Evolutionary conservation across 2,329 filamentous ascomycete genomes (phyloP).

Genomic region (Endoconidiophora polonica): DNA sequence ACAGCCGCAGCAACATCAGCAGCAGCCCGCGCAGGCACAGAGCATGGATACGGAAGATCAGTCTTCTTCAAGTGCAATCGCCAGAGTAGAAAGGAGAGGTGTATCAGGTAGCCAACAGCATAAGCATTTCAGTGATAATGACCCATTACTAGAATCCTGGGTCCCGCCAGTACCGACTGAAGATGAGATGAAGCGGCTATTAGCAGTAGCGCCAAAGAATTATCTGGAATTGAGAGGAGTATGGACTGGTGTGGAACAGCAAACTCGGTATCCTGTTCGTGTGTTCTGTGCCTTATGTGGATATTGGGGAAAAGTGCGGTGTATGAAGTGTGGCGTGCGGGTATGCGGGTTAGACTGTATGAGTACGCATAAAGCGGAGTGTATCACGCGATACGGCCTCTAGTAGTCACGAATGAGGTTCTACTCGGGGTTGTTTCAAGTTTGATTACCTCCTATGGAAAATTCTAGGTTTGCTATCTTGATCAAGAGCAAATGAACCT

Average conservation of each 20-base stretch:
- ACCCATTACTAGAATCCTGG: conserved; percentile 40
- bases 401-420: conserved; percentile 15
- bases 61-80: not conserved
- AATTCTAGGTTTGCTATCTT: too few relatives aligned
- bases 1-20: not conserved
- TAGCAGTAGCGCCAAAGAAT: conserved; percentile 46
- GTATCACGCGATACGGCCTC: conserved; percentile 45
- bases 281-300: conserved; percentile 66
- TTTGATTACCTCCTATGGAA: too few relatives aligned
- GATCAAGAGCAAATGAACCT: too few relatives aligned
- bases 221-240: conserved; percentile 46
- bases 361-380: conserved; percentile 54
- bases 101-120: not conserved
- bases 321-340: conserved; percentile 60
- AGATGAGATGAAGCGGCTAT: conserved; percentile 45
- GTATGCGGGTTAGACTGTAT: conserved; percentile 66
- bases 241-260: conserved; percentile 23
- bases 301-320: conserved; percentile 63
- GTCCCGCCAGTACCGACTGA: conserved; percentile 42
- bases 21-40: too few relatives aligned
- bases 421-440: too few relatives aligned
- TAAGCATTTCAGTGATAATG: conserved; percentile 31
- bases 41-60: not conserved
- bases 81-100: too few relatives aligned
- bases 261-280: conserved; percentile 36